Evolutionary conservation across 2,329 filamentous ascomycete genomes (phyloP).

Genomic region (Aureobasidium sp.): DNA sequence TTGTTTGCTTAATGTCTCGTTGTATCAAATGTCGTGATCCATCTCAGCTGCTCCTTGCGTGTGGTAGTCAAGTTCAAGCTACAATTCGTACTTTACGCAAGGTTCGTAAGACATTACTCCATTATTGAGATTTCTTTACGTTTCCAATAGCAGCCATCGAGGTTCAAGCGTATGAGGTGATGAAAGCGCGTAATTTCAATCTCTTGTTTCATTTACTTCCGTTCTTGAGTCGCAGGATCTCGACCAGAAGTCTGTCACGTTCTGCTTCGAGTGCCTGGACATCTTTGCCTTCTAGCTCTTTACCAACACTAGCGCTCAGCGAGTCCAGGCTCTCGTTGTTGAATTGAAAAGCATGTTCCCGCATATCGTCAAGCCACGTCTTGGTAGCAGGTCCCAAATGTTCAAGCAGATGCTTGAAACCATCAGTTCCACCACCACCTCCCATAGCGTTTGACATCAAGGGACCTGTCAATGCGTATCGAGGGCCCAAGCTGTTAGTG

Average conservation of each 20-base stretch:
- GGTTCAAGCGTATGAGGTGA: no score
- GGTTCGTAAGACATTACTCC: neutral
- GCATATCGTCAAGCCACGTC: constrained; percentile 10
- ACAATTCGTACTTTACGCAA: neutral
- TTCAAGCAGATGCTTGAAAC: constrained; percentile 14
- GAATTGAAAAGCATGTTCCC: neutral
- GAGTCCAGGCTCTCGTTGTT: neutral
- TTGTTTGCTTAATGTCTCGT: neutral
- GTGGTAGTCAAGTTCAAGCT: neutral
- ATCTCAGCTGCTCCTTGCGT: neutral
- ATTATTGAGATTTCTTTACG: no score
- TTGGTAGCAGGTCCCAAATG: constrained; percentile 10
- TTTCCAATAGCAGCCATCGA: no score
- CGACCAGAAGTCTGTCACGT: neutral
- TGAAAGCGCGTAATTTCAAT: no score
- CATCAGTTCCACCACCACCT: constrained; percentile 26
- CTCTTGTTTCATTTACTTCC: neutral
- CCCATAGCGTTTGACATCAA: constrained; percentile 30
- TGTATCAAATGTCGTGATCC: neutral
- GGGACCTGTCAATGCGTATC: constrained; percentile 51
- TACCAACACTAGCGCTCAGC: constrained; percentile 2
- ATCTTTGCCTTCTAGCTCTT: constrained; percentile 7
- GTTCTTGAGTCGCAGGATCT: neutral
- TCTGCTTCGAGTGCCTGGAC: neutral
- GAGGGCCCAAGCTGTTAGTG: constrained; percentile 45